Evolutionary conservation across 495 filamentous ascomycete genomes (phyloP), one percentile per base, ranked within the genome.

Genomic region (Bacidia rubella): DNA sequence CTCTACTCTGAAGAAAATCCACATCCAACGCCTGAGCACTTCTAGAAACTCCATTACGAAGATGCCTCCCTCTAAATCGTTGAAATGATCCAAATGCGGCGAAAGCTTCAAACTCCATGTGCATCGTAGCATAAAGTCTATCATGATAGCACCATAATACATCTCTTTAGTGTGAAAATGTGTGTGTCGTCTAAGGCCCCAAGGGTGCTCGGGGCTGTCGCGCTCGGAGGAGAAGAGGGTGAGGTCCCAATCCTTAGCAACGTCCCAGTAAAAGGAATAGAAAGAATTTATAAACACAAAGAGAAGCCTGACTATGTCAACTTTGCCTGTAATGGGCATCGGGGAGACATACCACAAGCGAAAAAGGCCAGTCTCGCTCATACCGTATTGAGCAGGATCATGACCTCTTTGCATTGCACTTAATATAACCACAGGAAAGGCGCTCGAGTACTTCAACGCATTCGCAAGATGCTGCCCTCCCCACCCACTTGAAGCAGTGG

Each of bases 241-340:
- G 39, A 98, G 72, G 59, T 97, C 92, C 92, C 92, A 98, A 71
- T 98, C 92, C 70, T 86, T 89, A 42, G 87, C 78, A 20, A 97
- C 81, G 63, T 98, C 92, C 92, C 92, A 98, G 73, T 90, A 98
- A 74, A 96, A 96, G 29, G 86, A 89, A 68, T 95, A 98, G 52
- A 81, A 70, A 11, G 84, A 87, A 61, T 97, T 98, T 47, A 92
- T 56, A 27, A 84, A 72, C 23, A 85, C 83, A 43, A 80, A 74
- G 48, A 80, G 60, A 24, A 78, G 67, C 63, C 78, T 80, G 7
- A 23, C n/a, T 42, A 48, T 49, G 51, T 51, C 46, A 49, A 2
- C n/a, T 15, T 35, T 11, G 38, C 24, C 27, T 15, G 29, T 7
- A 35, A 35, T 20, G 17, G 41, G 5, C 41, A 44, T 17, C 19